Evolutionary conservation across 352 stramenopile genomes (phyloP).

Genomic region (Globisporangium cederbergense): DNA sequence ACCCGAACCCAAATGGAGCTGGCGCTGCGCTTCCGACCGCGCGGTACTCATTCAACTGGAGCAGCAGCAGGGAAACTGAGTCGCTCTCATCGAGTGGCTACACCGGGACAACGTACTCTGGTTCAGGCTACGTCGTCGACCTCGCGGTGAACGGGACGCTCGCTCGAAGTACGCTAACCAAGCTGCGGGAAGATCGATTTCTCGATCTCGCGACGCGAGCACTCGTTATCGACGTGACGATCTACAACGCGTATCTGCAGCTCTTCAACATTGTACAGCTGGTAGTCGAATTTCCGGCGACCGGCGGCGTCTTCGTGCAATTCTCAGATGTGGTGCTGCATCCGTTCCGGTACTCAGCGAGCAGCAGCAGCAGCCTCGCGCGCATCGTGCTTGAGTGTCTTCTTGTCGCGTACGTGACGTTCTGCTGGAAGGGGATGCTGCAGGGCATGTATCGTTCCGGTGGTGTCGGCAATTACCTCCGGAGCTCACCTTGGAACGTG

Average conservation of each 20-base stretch:
- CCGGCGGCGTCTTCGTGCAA: conserved; percentile 43
- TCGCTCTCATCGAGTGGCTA: conserved; percentile 24
- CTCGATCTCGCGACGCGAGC: conserved; percentile 60
- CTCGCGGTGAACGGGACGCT: conserved; percentile 35
- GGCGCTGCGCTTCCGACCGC: conserved; percentile 25
- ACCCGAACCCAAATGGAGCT: conserved; percentile 51
- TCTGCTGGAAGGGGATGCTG: conserved; percentile 38
- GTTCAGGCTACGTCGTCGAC: conserved; percentile 60
- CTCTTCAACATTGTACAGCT: conserved; percentile 64
- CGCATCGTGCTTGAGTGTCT: conserved; percentile 52
- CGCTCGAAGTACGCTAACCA: conserved; percentile 22
- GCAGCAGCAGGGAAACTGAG: conserved; percentile 19
- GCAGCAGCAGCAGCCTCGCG: conserved; percentile 10
- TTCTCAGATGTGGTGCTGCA: conserved; percentile 44
- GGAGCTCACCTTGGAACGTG: conserved; percentile 31
- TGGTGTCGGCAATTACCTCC: conserved; percentile 27
- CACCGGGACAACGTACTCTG: conserved; percentile 38
- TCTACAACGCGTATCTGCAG: conserved; percentile 65
- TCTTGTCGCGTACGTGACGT: conserved; percentile 41
- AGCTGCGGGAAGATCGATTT: conserved; percentile 40
- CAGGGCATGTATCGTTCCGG: conserved; percentile 26
- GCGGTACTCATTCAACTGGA: conserved; percentile 65
- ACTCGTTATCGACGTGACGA: conserved; percentile 57
- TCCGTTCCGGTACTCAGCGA: conserved; percentile 51
- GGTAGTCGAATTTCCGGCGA: conserved; percentile 60